These are phyloP conservation scores for Albifimbria verrucaria DNA, from an alignment of 2,329 filamentous ascomycete genomes.

Conservation along the genomic window DNA sequence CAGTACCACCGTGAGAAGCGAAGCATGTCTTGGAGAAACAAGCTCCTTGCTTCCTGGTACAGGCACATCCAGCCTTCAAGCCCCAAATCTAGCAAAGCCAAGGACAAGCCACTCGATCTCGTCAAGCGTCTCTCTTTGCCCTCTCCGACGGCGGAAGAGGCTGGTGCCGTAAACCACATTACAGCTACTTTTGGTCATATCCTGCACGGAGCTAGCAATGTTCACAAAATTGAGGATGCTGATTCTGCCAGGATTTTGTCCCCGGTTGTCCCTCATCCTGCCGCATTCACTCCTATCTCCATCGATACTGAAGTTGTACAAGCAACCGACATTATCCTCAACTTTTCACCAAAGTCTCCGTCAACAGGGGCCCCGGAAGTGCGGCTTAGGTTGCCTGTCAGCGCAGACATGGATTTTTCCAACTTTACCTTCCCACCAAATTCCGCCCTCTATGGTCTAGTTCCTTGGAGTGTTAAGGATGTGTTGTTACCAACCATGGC, in stretches of 20 bases:
- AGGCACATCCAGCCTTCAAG: constrained; percentile 16
- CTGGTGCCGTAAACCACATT: constrained; percentile 18
- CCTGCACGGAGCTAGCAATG: constrained; percentile 31
- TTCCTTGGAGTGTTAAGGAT: constrained; percentile 31
- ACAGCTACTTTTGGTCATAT: constrained; percentile 50
- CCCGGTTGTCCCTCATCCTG: constrained; percentile 45
- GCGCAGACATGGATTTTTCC: constrained; percentile 20
- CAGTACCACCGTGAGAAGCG: constrained; percentile 25
- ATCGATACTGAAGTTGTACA: constrained; percentile 20
- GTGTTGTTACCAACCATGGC: constrained; percentile 41
- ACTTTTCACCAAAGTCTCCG: constrained; percentile 36
- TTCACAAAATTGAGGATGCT: constrained; percentile 1
- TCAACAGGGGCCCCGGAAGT: constrained; percentile 16
- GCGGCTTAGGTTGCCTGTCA: constrained; percentile 28
- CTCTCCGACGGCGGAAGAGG: neutral
- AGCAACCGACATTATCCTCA: constrained; percentile 38
- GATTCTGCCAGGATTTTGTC: constrained; percentile 35
- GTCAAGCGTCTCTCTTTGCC: neutral
- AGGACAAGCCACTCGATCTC: neutral
- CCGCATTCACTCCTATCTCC: constrained; percentile 35
- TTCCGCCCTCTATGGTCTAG: constrained; percentile 28
- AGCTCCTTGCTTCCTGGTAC: constrained; percentile 26
- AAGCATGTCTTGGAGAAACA: constrained; percentile 33
- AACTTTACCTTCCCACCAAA: constrained; percentile 24
- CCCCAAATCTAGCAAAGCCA: neutral